phyloP scores from a whole-genome alignment of 257 asterid genomes.

The Nyctanthes arbortristis region DNA sequence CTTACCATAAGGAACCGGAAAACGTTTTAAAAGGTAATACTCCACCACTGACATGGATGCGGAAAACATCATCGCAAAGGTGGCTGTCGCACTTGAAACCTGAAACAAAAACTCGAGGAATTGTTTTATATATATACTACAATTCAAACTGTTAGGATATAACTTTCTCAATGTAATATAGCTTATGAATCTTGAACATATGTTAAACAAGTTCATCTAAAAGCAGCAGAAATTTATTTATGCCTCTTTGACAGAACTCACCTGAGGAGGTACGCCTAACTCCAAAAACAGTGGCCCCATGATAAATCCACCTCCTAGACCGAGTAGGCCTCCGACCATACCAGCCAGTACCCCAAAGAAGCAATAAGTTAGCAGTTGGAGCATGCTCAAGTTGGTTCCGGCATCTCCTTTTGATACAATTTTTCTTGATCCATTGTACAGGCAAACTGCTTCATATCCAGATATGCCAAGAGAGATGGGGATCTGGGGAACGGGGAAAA shows the following conservation, averaged over 20 bases:
- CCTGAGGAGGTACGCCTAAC: slow-evolving; percentile 76
- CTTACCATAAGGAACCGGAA: slow-evolving; percentile 94
- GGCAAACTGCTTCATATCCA: slow-evolving; percentile 64
- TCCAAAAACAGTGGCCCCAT: slow-evolving; percentile 69
- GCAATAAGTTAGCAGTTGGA: slow-evolving; percentile 64
- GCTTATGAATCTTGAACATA: too few relatives aligned
- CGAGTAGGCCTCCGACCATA: slow-evolving; percentile 90
- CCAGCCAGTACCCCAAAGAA: slow-evolving; percentile 84
- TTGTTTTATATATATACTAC: too few relatives aligned
- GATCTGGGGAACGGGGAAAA: slow-evolving; percentile 42
- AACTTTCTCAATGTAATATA: too few relatives aligned
- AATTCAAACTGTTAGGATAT: too few relatives aligned
- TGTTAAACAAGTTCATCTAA: not conserved
- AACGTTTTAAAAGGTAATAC: slow-evolving; percentile 86
- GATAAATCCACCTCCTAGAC: slow-evolving; percentile 96
- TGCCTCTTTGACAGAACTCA: slow-evolving; percentile 13
- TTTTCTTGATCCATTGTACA: slow-evolving; percentile 81
- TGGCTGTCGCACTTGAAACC: slow-evolving; percentile 99
- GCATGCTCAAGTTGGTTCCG: slow-evolving; percentile 59
- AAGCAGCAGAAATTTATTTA: too few relatives aligned
- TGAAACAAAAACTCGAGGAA: slow-evolving; percentile 20
- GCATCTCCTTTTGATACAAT: slow-evolving; percentile 76
- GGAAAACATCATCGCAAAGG: slow-evolving; percentile 98
- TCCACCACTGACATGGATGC: slow-evolving; percentile 98
- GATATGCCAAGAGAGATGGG: slow-evolving; percentile 80